Evolutionary conservation across 164 flowering plant species (phyloP), one percentile per base, ranked within the genome.

Genomic region (Kingdonia uniflora): DNA sequence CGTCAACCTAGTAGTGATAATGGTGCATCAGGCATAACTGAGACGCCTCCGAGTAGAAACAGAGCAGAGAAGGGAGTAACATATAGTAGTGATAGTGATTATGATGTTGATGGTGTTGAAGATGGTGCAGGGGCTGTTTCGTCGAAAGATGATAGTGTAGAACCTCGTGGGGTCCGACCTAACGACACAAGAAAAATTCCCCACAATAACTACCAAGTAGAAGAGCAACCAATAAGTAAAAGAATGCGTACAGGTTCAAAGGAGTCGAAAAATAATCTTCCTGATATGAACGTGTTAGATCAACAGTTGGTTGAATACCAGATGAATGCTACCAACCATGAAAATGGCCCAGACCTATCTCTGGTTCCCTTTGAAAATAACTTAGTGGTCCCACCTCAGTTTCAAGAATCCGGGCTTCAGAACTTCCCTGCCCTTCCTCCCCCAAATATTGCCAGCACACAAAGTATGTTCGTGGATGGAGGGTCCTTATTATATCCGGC

Each of bases 61-160:
- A 61, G 62, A 48, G 57, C 47, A 43, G 77, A 74, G 66, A 71
- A 66, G 62, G 74, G 69, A 60, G 64, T 62, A 35, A 68, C 74
- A 1, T 61, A 29, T 54, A 68, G 68, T 61, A 76, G 84, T 69
- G 81, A 75, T 24, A 79, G 87, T 61, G 81, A 85, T 58, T 85
- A 83, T 71, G 81, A 74, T 69, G 86, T 71, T 29, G 81, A 79
- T 58, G 85, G 78, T 61, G 65, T 58, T 48, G 83, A 76, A 37
- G 76, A 74, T 38, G 60, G 67, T 40, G 38, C 47, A 20, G 76
- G 71, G 19, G 79, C 87, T 48, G 80, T 70, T 55, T 77, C 90
- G 16, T 85, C 95, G 11, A 82, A 75, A 66, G 79, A 67, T 42
- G 73, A 74, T 19, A 66, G 71, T 66, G 66, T 64, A 65, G 68